Evolutionary conservation across 352 stramenopile species (phyloP), one percentile per base, ranked within the genome.

Genomic region (Phytophthora ohioensis): DNA sequence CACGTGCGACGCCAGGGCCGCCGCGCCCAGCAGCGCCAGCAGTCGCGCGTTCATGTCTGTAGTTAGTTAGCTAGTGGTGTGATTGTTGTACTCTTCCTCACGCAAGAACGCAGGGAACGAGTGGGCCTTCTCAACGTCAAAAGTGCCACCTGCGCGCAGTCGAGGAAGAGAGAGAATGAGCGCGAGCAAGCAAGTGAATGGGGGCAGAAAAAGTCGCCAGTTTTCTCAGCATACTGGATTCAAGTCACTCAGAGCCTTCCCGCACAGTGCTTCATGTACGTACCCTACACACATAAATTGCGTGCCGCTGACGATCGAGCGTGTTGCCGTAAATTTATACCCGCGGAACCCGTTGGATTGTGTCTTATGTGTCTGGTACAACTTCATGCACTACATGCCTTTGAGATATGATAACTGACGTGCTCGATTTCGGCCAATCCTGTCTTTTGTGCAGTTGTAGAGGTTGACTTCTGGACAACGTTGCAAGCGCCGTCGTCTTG

Each of bases 101-200:
- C 31, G 56, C n/a, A 31, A 21, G 55, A 13, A 49, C 17, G 46
- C 34, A 62, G 30, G 65, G 39, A 73, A 59, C 47, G 54, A 70
- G 54, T 62, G 32, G 27, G 5, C n/a, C 49, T 56, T 43, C 48
- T 67, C 54, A 56, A 48, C 56, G 42, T 39, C 39, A 7, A 46
- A 27, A 8, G 15, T 27, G 41, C 41, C 32, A 36, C 57, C 47
- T 71, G 41, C 35, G 64, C 57, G 31, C 41, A 34, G 5, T 17
- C 11, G 62, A 72, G 69, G 51, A 66, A 76, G 57, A 72, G 63
- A 71, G 63, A 60, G 41, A 76, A 71, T 76, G 69, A 62, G 31
- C 49, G 32, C 38, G 36, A 66, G 17, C 38, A 21, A 34, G 48
- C 39, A 46, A 38, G 42, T 48, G 53, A 64, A 31, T 56, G 15